Conservation (phyloP, 2,329 filamentous ascomycete genomes). For the Pseudogymnoascus sp. region DNA sequence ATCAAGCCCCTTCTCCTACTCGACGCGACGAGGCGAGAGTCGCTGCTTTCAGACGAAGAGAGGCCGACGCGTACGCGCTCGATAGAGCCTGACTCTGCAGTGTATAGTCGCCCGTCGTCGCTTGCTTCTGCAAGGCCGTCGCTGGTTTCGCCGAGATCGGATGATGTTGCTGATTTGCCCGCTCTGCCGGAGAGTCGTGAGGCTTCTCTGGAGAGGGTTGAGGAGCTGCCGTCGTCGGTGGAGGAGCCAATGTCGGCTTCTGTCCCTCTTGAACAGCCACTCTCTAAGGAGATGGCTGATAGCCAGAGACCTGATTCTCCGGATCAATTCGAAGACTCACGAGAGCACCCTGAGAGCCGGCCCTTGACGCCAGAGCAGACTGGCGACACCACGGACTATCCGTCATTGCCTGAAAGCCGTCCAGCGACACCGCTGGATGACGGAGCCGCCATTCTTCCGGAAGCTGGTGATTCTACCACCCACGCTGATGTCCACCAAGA, state of each 20-base stretch:
- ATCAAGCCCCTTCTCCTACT: constrained; percentile 57
- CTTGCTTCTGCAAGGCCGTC: background rate
- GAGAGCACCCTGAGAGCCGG: background rate
- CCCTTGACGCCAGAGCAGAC: background rate
- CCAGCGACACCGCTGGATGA: background rate
- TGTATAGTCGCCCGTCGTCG: background rate
- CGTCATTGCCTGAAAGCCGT: background rate
- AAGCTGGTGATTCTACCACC: background rate
- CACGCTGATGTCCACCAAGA: background rate
- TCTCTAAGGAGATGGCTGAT: background rate
- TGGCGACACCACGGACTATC: too few relatives aligned
- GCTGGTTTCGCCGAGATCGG: background rate
- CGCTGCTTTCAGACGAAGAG: constrained; percentile 20
- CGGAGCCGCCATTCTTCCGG: background rate
- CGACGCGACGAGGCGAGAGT: background rate
- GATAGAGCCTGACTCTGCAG: background rate
- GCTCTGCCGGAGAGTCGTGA: constrained; percentile 41
- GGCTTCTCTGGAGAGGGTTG: constrained; percentile 26
- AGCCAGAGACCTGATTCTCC: background rate
- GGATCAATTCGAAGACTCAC: background rate
- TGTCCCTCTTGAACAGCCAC: background rate
- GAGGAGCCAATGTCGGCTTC: background rate
- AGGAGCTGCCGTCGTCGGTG: constrained; percentile 9
- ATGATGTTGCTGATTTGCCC: constrained; percentile 24
- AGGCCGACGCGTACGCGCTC: constrained; percentile 19